Percentiles rank a stretch among this genome's conserved stretches.
Evolutionary conservation across 768 basidiomycete species (phyloP).

Genomic region (Pleurotus pulmonarius): DNA sequence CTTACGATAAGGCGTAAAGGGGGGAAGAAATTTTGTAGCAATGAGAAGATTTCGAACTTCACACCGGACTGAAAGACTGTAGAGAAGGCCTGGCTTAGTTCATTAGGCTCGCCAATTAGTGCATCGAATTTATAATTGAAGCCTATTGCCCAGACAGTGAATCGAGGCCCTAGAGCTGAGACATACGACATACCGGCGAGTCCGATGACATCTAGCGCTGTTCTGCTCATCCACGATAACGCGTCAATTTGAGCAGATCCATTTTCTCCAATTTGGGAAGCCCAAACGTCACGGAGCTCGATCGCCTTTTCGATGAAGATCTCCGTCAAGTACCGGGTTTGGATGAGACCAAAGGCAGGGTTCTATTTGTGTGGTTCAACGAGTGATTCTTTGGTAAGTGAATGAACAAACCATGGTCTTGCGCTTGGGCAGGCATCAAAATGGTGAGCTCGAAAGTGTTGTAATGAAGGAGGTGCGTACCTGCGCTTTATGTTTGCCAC

Average conservation of each 20-base stretch:
- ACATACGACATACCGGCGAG: conserved; percentile 57
- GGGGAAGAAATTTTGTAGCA: conserved; percentile 28
- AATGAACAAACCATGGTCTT: conserved; percentile 34
- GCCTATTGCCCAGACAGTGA: too few species aligned
- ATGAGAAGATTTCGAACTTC: conserved; percentile 23
- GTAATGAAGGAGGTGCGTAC: conserved; percentile 16
- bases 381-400: too few species aligned
- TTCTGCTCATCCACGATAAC: conserved; percentile 59
- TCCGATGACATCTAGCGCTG: conserved; percentile 77
- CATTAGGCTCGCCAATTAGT: conserved; percentile 27
- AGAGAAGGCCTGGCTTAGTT: conserved; percentile 44
- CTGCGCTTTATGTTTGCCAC: conserved; percentile 43
- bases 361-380: conserved; percentile 32
- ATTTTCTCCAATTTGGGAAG: conserved; percentile 23
- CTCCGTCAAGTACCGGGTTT: conserved; percentile 53
- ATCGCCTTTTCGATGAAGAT: conserved; percentile 56
- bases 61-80: conserved; percentile 38
- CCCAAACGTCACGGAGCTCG: conserved; percentile 52
- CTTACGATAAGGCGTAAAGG: conserved; percentile 29
- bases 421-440: conserved; percentile 20
- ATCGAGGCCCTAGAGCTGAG: too few species aligned
- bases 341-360: conserved; percentile 60
- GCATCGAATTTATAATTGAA: conserved; percentile 26
- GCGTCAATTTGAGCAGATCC: conserved; percentile 45
- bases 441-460: too few species aligned